Percentiles rank a stretch among this genome's conserved stretches.
These are phyloP conservation scores for Fusarium caatingaense DNA, from an alignment of 2,329 filamentous ascomycete species.

Conservation along the genomic window DNA sequence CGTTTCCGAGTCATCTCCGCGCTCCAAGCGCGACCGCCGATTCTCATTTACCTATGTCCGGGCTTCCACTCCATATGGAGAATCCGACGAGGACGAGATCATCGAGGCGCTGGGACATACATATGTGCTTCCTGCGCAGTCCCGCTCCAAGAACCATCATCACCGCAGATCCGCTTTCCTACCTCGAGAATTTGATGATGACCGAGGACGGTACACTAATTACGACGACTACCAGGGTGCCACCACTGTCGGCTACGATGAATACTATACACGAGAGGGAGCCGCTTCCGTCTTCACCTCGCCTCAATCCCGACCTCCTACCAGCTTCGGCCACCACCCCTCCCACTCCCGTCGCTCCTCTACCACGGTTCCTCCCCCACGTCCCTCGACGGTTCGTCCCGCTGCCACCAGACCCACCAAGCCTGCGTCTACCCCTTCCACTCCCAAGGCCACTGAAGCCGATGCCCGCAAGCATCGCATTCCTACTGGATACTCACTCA, in stretches of 20 bases:
- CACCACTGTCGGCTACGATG: conserved; percentile 48
- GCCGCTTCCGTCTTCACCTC: conserved; percentile 53
- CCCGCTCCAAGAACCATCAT: conserved; percentile 53
- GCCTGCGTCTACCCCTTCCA: conserved; percentile 48
- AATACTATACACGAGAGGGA: conserved; percentile 52
- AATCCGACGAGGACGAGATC: conserved; percentile 73
- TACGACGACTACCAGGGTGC: conserved; percentile 65
- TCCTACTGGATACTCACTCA: conserved; percentile 89
- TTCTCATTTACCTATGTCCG: conserved; percentile 69
- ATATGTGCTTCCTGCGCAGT: conserved; percentile 64
- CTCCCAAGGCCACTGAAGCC: conserved; percentile 65
- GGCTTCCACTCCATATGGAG: conserved; percentile 68
- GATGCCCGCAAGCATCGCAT: conserved; percentile 77
- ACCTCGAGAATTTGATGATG: conserved; percentile 58
- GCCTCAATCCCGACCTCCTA: conserved; percentile 54
- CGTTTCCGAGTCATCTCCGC: conserved; percentile 50
- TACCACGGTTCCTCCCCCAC: conserved; percentile 62
- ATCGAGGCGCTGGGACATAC: conserved; percentile 65
- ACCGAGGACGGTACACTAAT: conserved; percentile 70
- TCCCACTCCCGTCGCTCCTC: conserved; percentile 63
- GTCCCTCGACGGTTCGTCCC: conserved; percentile 65
- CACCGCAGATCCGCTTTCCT: conserved; percentile 51
- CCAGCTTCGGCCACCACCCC: conserved; percentile 58
- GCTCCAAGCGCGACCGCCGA: conserved; percentile 63
- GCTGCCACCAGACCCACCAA: conserved; percentile 44